Evolutionary conservation across 257 asterid species (phyloP), one percentile per base, ranked within the genome.

Genomic region (Solanum virginianum): DNA sequence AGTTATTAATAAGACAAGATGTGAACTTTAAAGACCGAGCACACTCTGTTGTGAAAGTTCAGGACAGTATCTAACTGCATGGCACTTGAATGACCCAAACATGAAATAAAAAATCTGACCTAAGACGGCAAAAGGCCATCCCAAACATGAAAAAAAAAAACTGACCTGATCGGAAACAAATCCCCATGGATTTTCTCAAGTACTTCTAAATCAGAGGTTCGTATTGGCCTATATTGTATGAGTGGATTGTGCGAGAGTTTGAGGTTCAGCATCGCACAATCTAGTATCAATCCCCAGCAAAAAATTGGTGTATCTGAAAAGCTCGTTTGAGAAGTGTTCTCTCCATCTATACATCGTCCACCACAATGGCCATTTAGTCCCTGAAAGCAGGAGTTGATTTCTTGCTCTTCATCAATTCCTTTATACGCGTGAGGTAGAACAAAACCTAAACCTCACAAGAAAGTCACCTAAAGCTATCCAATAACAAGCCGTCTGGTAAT

Each of bases 151-250:
- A 41, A 63, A 15, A 59, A 41, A 86, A 49, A 54, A 60, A 51
- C 91, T 80, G 81, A 97, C 99, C 99, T 94, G 89, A 97, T 93
- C 74, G 99, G 99, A 89, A 97, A 95, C 69, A 97, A 90, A 85
- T 95, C 97, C 36, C 91, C 90, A 26, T 95, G 99, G 80, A 94
- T 84, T 87, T 90, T 93, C 92, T 95, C 95, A 68, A 97, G 95
- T 89, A 92, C 90, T 56, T 84, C 92, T 68, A 92, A 85, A 84
- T 97, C 99, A 80, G 97, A 91, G 54, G 95, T 94, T 79, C 85
- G 89, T 83, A 97, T 90, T 60, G 95, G 93, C 90, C 99, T 91
- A 88, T 90, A 92, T 66, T 93, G 88, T 86, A 97, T 94, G 65
- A 75, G 55, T 41, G 98, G 98, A 70, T 66, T 91, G 88, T 83